Conservation (phyloP, 2,329 filamentous ascomycete species). For the Teratosphaeria destructans region DNA sequence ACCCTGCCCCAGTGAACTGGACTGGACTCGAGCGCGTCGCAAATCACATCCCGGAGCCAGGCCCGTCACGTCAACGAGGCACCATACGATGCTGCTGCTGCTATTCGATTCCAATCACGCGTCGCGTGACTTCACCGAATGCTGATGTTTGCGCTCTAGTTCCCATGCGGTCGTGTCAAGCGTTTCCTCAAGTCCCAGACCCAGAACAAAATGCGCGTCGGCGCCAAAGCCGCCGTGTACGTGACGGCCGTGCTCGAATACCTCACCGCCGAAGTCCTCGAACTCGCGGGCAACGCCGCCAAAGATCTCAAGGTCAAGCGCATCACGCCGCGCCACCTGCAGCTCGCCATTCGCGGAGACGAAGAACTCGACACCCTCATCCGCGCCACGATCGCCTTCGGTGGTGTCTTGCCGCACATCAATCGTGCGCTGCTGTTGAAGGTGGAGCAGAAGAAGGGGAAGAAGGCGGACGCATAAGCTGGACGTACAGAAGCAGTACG, state of each 20-base stretch:
- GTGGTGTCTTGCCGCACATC: conserved; percentile 97
- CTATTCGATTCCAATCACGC: background rate
- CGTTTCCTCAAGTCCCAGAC: conserved; percentile 99
- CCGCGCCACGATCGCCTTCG: conserved; percentile 93
- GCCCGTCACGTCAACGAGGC: background rate
- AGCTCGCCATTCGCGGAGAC: conserved; percentile 91
- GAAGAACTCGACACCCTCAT: conserved; percentile 97
- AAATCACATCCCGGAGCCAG: conserved; percentile 11
- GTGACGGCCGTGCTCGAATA: conserved; percentile 98
- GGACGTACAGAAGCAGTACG: background rate
- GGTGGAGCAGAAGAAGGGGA: conserved; percentile 96
- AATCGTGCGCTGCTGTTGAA: conserved; percentile 92
- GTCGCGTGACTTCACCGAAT: background rate
- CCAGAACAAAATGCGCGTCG: conserved; percentile 99
- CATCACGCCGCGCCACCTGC: conserved; percentile 94
- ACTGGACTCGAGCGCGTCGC: conserved; percentile 16
- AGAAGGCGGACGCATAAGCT: conserved; percentile 35
- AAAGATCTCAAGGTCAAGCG: conserved; percentile 99
- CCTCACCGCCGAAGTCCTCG: conserved; percentile 92
- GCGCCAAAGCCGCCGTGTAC: conserved; percentile 96
- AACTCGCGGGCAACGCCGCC: conserved; percentile 94
- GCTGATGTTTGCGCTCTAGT: conserved; percentile 48
- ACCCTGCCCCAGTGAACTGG: background rate
- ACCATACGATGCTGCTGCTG: background rate
- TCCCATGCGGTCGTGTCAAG: conserved; percentile 99